Evolutionary conservation across 2,329 filamentous ascomycete species (phyloP).

Genomic region (Davidsoniella neocaledoniae): DNA sequence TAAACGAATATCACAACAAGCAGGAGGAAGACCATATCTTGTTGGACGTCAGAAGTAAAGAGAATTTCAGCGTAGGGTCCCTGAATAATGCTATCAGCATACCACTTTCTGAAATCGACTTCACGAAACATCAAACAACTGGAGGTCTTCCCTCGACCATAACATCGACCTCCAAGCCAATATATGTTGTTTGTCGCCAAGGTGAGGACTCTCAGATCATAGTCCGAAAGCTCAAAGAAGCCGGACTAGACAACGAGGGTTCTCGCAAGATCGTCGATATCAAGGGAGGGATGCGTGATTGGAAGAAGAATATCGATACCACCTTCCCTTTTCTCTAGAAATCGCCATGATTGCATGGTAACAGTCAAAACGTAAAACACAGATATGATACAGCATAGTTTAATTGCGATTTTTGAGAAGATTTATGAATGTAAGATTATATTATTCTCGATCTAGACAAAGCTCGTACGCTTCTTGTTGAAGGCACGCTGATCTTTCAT

Average conservation of each 20-base stretch:
- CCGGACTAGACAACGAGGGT: slow-evolving; percentile 35
- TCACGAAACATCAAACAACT: no score
- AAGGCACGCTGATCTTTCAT: slow-evolving; percentile 94
- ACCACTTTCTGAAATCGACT: slow-evolving; percentile 36
- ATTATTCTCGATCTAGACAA: slow-evolving; percentile 26
- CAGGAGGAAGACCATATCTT: slow-evolving; percentile 30
- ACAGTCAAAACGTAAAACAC: not conserved
- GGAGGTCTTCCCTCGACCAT: no score
- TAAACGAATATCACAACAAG: slow-evolving; percentile 34
- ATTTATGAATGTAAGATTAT: not conserved
- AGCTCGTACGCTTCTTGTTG: slow-evolving; percentile 69
- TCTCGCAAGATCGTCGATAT: slow-evolving; percentile 52
- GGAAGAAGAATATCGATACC: slow-evolving; percentile 51
- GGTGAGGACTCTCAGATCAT: slow-evolving; percentile 68
- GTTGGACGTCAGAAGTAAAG: slow-evolving; percentile 69
- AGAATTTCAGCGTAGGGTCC: slow-evolving; percentile 67
- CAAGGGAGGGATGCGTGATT: slow-evolving; percentile 52
- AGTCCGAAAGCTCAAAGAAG: slow-evolving; percentile 45
- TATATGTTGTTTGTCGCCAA: slow-evolving; percentile 57
- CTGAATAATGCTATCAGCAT: slow-evolving; percentile 63
- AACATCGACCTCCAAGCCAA: slow-evolving; percentile 24
- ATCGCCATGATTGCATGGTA: not conserved
- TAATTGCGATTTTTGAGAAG: not conserved
- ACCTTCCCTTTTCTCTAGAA: slow-evolving; percentile 34
- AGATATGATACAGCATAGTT: not conserved